Conservation (phyloP, 306 rosid genomes). For the Fagus sylvatica region DNA sequence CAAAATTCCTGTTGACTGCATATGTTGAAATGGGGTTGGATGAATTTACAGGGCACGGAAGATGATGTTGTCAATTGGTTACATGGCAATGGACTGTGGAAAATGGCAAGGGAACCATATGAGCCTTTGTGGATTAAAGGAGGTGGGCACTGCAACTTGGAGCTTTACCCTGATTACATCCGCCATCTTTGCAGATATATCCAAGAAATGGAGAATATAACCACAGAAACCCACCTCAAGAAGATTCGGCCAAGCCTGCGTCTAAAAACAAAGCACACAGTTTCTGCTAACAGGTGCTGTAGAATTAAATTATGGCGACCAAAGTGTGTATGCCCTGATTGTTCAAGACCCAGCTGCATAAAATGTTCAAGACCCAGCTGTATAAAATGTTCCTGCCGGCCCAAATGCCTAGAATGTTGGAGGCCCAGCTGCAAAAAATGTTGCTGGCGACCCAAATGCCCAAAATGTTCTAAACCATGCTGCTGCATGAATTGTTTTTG, state of each 20-base stretch:
- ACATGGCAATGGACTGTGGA: constrained; percentile 87
- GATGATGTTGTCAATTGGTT: constrained; percentile 92
- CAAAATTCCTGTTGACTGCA: neutral
- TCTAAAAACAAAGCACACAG: constrained; percentile 31
- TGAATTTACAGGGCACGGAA: constrained; percentile 83
- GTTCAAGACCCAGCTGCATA: constrained; percentile 30
- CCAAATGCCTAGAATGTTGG: constrained; percentile 41
- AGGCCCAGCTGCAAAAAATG: constrained; percentile 41
- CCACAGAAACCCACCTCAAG: constrained; percentile 67
- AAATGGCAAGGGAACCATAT: constrained; percentile 84
- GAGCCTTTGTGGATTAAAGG: constrained; percentile 98
- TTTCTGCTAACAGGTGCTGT: constrained; percentile 35
- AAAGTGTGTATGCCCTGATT: constrained; percentile 32
- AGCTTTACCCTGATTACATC: constrained; percentile 96
- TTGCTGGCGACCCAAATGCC: constrained; percentile 37
- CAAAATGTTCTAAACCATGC: constrained; percentile 35
- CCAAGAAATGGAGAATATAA: constrained; percentile 83
- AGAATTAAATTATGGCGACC: constrained; percentile 41
- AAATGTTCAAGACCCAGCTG: constrained; percentile 21
- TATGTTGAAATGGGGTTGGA: constrained; percentile 11
- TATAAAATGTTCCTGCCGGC: constrained; percentile 37
- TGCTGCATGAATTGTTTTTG: constrained; percentile 50
- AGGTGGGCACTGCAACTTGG: constrained; percentile 97
- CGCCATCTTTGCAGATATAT: constrained; percentile 78
- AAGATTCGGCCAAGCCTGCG: constrained; percentile 53